These are phyloP conservation scores for Pholiota molesta DNA, from an alignment of 768 basidiomycete species.

Conservation along the genomic window DNA sequence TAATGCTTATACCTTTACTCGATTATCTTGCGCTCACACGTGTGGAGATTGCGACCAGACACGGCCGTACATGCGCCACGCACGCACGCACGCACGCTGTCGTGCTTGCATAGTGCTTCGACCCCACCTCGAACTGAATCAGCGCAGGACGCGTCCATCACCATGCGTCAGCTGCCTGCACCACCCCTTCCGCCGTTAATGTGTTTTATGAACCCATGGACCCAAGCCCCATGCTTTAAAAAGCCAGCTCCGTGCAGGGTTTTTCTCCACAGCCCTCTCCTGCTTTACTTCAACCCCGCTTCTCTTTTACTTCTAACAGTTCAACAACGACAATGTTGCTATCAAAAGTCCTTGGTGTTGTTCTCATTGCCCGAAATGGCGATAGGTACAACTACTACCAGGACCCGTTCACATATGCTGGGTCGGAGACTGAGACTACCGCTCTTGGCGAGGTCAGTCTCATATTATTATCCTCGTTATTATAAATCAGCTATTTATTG, in stretches of 20 bases:
- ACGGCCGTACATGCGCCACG: background rate
- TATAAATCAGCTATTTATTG: background rate
- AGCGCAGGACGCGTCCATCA: constrained; percentile 22
- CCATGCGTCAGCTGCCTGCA: constrained; percentile 26
- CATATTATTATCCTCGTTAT: background rate
- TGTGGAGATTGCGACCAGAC: constrained; percentile 10
- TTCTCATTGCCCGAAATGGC: constrained; percentile 79
- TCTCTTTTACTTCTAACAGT: background rate
- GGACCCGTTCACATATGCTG: constrained; percentile 68
- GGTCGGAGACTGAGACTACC: constrained; percentile 67
- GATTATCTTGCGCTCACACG: constrained; percentile 20
- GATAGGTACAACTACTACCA: constrained; percentile 73
- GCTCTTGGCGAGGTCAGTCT: constrained; percentile 63
- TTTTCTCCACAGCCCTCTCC: constrained; percentile 20
- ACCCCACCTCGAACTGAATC: constrained; percentile 16
- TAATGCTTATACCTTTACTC: constrained; percentile 10
- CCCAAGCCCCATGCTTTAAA: constrained; percentile 23
- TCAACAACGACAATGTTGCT: constrained; percentile 36
- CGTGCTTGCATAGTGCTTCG: constrained; percentile 19
- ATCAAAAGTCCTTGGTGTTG: constrained; percentile 74
- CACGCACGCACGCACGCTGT: constrained; percentile 7
- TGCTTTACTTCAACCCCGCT: constrained; percentile 19
- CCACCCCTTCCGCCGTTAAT: constrained; percentile 10
- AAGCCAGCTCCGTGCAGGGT: constrained; percentile 21
- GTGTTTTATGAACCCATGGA: constrained; percentile 2